phyloP scores from a whole-genome alignment of 202 grass and related monocot species.

The Bolboschoenoplectus hybrid region DNA sequence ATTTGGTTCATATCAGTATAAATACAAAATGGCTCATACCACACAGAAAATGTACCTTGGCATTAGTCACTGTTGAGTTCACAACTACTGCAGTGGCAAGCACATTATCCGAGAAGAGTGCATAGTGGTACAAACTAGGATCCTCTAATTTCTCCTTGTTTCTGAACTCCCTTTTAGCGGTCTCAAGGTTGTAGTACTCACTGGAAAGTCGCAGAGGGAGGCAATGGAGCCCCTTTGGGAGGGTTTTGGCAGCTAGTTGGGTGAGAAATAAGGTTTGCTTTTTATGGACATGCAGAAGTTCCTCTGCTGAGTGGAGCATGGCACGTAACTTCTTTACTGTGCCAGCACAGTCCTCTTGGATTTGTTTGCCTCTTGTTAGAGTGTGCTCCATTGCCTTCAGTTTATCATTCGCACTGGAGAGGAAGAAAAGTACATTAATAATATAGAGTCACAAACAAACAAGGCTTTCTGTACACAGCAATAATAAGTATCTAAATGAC shows the following conservation, averaged over 20 bases:
- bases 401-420: slow-evolving; percentile 60
- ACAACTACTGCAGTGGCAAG: slow-evolving; percentile 81
- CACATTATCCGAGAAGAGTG: slow-evolving; percentile 86
- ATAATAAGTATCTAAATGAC: background rate
- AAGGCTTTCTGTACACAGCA: background rate
- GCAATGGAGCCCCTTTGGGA: slow-evolving; percentile 79
- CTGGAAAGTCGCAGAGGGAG: slow-evolving; percentile 64
- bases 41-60: slow-evolving; percentile 56
- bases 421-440: slow-evolving; percentile 38
- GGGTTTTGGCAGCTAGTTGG: slow-evolving; percentile 74
- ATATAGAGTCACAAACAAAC: background rate
- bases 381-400: slow-evolving; percentile 69
- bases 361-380: slow-evolving; percentile 54
- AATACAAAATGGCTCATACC: background rate
- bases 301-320: slow-evolving; percentile 55
- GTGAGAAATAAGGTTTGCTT: slow-evolving; percentile 58
- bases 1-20: background rate
- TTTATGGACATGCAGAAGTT: slow-evolving; percentile 55
- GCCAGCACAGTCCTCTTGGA: slow-evolving; percentile 57
- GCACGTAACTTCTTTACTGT: slow-evolving; percentile 53
- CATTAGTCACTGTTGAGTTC: slow-evolving; percentile 74
- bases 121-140: slow-evolving; percentile 73
- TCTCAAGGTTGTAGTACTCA: slow-evolving; percentile 63
- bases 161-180: slow-evolving; percentile 47
- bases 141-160: slow-evolving; percentile 65